Evolutionary conservation across 495 filamentous ascomycete genomes (phyloP), one percentile per base, ranked within the genome.

Genomic region (Corynascus novoguineensis): DNA sequence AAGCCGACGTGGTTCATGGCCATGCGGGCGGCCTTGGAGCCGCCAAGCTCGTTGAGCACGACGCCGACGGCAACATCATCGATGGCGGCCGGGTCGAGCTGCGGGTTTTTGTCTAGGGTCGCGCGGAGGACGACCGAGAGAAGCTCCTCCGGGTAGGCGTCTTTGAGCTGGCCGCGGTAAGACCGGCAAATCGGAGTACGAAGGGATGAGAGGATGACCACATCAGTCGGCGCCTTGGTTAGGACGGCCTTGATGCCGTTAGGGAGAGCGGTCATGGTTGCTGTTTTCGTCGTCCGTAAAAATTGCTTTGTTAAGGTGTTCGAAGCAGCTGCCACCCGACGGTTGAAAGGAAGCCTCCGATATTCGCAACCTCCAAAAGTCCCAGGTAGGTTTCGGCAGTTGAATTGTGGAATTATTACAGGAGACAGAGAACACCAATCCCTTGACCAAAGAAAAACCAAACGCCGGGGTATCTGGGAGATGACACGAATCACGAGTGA

Each of bases 11-110:
- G 86, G 68, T 89, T 86, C 62, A 90, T 80, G 40, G 89, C 89
- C 90, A 95, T 95, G 60, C 92, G 87, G 32, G 88, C 89, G 12
- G 90, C 90, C 76, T 97, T 97, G 53, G 83, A 84, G 55, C 91
- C 91, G 52, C 92, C 92, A 24, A 97, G 88, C 68, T 95, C 89
- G 52, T 88, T 87, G 37, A 97, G 81, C 15, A 96, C 92, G 49
- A 89, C 90, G 57, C 92, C 92, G 61, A 96, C 85, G 53, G 82
- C 81, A 14, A 96, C 84, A 62, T 96, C 92, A 63, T 92, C 77
- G 59, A 97, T 85, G 17, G 74, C 61, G 7, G 81, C 71, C 0
- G 88, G 86, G 60, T 88, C 80, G 55, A 95, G 85, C 60, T 85
- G 83, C 3, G 89, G 88, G 68, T 86, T 86, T 28, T 81, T 81